Conservation (phyloP, 176 grass and related monocot species). For the Coix lacrymajobi region DNA sequence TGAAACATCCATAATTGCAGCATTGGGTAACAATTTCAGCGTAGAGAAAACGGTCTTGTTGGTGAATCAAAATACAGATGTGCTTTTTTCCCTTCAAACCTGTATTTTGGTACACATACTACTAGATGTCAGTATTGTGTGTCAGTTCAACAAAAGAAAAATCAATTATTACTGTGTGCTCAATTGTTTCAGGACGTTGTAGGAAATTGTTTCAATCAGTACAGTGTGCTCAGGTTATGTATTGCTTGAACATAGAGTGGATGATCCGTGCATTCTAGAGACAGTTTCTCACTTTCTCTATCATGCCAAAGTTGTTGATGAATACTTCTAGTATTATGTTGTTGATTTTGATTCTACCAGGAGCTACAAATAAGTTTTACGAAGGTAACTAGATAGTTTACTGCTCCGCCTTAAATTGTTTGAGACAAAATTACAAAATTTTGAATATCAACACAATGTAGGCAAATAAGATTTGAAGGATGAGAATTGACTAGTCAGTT, state of each 20-base stretch:
- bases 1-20: neutral
- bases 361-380: neutral
- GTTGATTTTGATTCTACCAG: neutral
- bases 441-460: neutral
- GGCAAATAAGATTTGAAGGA: neutral
- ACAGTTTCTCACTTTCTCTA: neutral
- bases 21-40: neutral
- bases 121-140: neutral
- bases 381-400: neutral
- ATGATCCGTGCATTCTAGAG: neutral
- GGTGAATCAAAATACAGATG: neutral
- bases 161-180: neutral
- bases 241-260: neutral
- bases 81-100: neutral
- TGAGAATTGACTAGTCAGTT: neutral
- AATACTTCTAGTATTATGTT: neutral
- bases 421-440: neutral
- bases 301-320: neutral
- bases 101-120: neutral
- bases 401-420: neutral
- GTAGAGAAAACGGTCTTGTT: neutral
- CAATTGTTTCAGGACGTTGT: neutral
- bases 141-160: neutral
- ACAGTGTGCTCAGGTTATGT: neutral
- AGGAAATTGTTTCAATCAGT: neutral